These are phyloP conservation scores for Vigna hirtella DNA, from an alignment of 306 rosid species.

Conservation along the genomic window DNA sequence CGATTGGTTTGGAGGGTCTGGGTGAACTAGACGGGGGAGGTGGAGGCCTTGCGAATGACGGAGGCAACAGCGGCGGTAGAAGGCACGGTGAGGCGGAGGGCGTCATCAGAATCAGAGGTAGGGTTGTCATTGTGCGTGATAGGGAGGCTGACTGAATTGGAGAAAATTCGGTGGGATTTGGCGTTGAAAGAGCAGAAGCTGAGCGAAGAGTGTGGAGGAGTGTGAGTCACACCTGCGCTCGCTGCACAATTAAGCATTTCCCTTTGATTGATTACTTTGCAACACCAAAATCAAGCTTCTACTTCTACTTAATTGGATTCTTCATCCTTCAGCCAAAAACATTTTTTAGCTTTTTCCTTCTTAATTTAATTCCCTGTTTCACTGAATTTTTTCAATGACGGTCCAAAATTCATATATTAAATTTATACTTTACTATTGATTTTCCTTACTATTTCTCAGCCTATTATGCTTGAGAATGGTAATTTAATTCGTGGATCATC, in stretches of 20 bases:
- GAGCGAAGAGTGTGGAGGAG: conserved; percentile 30
- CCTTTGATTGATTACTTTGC: neutral
- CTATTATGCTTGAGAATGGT: conserved; percentile 84
- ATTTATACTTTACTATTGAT: conserved; percentile 9
- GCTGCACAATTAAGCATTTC: conserved; percentile 60
- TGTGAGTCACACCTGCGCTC: neutral
- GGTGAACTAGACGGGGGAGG: conserved; percentile 79
- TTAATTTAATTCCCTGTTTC: neutral
- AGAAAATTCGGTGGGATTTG: conserved; percentile 36
- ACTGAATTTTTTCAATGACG: conserved; percentile 4
- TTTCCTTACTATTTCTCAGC: conserved; percentile 58
- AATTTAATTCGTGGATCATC: conserved; percentile 89
- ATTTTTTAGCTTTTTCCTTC: no score
- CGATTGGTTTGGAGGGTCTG: conserved; percentile 62
- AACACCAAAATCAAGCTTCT: neutral
- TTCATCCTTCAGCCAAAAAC: no score
- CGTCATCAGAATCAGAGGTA: conserved; percentile 48
- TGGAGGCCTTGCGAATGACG: conserved; percentile 77
- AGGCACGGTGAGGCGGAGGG: conserved; percentile 47
- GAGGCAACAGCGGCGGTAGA: conserved; percentile 81
- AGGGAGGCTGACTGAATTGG: conserved; percentile 35
- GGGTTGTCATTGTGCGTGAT: conserved; percentile 47
- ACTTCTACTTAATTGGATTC: no score
- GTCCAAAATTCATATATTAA: conserved; percentile 13
- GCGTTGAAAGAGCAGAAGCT: neutral